A percentile compares a stretch with the other conserved stretches of the same genome.
Conservation (phyloP, 2,329 filamentous ascomycete genomes). For the Scedosporium boydii region DNA sequence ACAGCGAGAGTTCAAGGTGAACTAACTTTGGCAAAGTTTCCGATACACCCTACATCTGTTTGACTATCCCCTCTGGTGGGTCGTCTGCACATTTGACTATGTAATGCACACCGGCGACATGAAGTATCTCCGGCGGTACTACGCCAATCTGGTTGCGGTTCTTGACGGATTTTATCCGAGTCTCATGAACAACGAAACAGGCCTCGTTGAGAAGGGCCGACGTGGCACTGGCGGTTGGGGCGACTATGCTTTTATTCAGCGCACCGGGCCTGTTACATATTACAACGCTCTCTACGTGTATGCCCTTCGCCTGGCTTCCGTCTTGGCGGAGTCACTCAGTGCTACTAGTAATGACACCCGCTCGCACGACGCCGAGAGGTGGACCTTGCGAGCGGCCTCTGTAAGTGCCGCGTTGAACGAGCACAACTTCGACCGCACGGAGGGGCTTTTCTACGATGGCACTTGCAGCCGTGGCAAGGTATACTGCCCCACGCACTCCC, state of each 20-base stretch:
- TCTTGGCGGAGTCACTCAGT: slow-evolving; percentile 25
- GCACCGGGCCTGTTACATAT: slow-evolving; percentile 38
- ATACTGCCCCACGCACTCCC: slow-evolving; percentile 29
- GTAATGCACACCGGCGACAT: slow-evolving; percentile 39
- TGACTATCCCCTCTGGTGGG: slow-evolving; percentile 45
- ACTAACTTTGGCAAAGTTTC: slow-evolving; percentile 19
- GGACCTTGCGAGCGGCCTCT: slow-evolving; percentile 25
- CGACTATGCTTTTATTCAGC: slow-evolving; percentile 40
- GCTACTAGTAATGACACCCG: slow-evolving; percentile 9
- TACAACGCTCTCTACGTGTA: slow-evolving; percentile 42
- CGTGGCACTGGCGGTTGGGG: slow-evolving; percentile 27
- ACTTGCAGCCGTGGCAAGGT: slow-evolving; percentile 12
- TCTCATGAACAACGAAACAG: slow-evolving; percentile 27
- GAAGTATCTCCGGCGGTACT: slow-evolving; percentile 30
- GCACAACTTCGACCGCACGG: slow-evolving; percentile 29
- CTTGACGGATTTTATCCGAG: slow-evolving; percentile 37
- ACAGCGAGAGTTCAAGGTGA: background rate
- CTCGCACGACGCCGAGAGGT: slow-evolving; percentile 24
- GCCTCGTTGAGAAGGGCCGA: slow-evolving; percentile 30
- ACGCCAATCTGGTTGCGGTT: slow-evolving; percentile 26
- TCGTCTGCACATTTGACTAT: slow-evolving; percentile 35
- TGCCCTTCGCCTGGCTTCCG: slow-evolving; percentile 32
- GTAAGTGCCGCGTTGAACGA: slow-evolving; percentile 25
- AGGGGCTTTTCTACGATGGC: slow-evolving; percentile 37
- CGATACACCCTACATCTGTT: slow-evolving; percentile 36